These are phyloP conservation scores for Trametes cingulata DNA, from an alignment of 768 basidiomycete genomes.

Conservation along the genomic window DNA sequence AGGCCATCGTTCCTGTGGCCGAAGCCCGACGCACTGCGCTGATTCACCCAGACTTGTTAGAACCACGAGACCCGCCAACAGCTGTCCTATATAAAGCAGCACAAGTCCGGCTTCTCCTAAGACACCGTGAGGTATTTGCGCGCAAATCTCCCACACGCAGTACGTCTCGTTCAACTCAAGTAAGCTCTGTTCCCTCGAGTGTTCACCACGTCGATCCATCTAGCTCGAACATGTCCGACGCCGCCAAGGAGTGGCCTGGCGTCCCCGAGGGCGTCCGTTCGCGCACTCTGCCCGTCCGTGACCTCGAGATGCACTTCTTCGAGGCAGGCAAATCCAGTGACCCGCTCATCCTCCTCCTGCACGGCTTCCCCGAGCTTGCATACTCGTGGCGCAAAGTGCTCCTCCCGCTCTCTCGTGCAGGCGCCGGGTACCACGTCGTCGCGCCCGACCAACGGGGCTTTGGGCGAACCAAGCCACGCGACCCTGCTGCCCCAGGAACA, in stretches of 20 bases:
- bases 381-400: constrained; percentile 67
- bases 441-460: constrained; percentile 63
- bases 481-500: constrained; percentile 3
- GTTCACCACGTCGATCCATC: no score
- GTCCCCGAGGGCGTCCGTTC: constrained; percentile 38
- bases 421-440: constrained; percentile 58
- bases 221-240: background rate
- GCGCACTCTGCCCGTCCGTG: constrained; percentile 43
- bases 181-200: no score
- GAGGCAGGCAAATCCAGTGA: constrained; percentile 39
- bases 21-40: no score
- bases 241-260: constrained; percentile 1
- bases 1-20: no score
- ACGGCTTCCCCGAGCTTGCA: constrained; percentile 68
- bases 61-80: no score
- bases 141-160: no score
- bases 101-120: no score
- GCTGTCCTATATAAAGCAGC: no score
- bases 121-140: no score
- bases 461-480: constrained; percentile 37
- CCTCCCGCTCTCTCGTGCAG: constrained; percentile 46
- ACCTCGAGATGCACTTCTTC: constrained; percentile 53
- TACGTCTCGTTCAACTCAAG: no score
- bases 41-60: no score
- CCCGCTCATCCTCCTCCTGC: constrained; percentile 57